Base-by-base conservation (phyloP, 2,329 filamentous ascomycete genomes). In the Diaporthe aspalathi region DNA sequence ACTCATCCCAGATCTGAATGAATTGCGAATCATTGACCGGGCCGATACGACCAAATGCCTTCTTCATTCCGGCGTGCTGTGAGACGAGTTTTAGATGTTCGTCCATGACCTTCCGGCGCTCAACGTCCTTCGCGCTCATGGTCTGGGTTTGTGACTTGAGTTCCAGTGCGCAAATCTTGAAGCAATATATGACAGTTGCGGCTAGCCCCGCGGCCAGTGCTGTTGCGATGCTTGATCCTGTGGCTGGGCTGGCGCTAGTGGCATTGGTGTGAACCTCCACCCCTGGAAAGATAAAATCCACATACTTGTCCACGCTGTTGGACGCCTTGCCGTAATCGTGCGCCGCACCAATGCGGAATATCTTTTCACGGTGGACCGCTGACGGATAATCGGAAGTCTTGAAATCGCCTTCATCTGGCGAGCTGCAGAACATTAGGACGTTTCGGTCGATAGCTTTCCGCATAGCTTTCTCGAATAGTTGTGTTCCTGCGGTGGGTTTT, bases 131-230 rank as follows among this genome's bases (percentile, higher is more conserved):
- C 6, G 2, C 1, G 16, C 27, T 32, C 27, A 4, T 20, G 50
- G 35, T 27, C 12, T 60, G 54, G 22, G 16, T 27, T 1, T 43
- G 54, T 2, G 3, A 43, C 32, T 53, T 52, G 5, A 29, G 27
- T 0, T 35, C 50, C 38, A 67, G 24, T 20, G 50, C 49, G 2
- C 65, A 11, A 1, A 45, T 45, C 7, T 67, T 67, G 65, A 47
- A 56, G 9, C 65, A 67, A 12, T 47, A 67, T 2, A 67, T 67
- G 12, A 67, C 47, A 2, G 65, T 67, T 1, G 65, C 65, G 1
- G 65, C 65, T 14, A 67, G 7, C 0, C 65, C 65, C 0, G 65
- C 65, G 1, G 35, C 65, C 65, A 67, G 1, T 2, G 65, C 65
- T 5, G 65, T 54, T 1, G 65, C 65, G 0, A 67, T 4, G 2